Evolutionary conservation across 768 basidiomycete genomes (phyloP).

Genomic region (Megacollybia marginata): DNA sequence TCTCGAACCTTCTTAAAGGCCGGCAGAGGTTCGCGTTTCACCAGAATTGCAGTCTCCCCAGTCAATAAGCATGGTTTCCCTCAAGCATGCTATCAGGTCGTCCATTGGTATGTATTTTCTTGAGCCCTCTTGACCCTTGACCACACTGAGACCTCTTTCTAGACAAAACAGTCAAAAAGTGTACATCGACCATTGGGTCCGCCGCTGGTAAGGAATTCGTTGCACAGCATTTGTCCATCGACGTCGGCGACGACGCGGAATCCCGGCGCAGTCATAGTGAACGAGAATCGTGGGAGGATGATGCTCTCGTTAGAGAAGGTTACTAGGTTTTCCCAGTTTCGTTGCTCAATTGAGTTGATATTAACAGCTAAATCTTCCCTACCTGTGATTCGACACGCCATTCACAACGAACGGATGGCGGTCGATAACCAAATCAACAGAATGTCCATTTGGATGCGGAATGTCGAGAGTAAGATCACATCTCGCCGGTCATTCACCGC

Average conservation of each 20-base stretch:
- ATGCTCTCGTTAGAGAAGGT: slow-evolving; percentile 35
- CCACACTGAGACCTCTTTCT: slow-evolving; percentile 2
- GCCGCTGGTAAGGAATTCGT: slow-evolving; percentile 35
- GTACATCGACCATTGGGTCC: slow-evolving; percentile 43
- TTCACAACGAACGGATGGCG: slow-evolving; percentile 42
- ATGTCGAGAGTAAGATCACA: slow-evolving; percentile 65
- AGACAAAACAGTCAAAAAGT: slow-evolving; percentile 69
- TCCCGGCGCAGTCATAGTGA: slow-evolving; percentile 17
- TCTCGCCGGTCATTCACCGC: not conserved
- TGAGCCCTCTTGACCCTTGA: not conserved
- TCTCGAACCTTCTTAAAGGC: not conserved
- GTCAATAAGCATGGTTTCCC: slow-evolving; percentile 29
- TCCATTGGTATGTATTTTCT: slow-evolving; percentile 52
- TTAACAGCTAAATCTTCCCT: slow-evolving; percentile 41
- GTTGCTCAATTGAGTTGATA: not conserved
- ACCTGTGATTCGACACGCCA: slow-evolving; percentile 46
- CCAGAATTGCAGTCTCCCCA: not conserved
- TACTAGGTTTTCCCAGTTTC: slow-evolving; percentile 14
- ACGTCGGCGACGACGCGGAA: slow-evolving; percentile 20
- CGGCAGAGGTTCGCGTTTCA: slow-evolving; percentile 1
- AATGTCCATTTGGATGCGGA: slow-evolving; percentile 77
- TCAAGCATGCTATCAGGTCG: slow-evolving; percentile 66
- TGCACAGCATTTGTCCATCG: slow-evolving; percentile 30
- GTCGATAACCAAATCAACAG: slow-evolving; percentile 54
- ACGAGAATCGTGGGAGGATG: slow-evolving; percentile 45